Base-by-base conservation (phyloP, 2,329 filamentous ascomycete species). In the Colletotrichum sp. region DNA sequence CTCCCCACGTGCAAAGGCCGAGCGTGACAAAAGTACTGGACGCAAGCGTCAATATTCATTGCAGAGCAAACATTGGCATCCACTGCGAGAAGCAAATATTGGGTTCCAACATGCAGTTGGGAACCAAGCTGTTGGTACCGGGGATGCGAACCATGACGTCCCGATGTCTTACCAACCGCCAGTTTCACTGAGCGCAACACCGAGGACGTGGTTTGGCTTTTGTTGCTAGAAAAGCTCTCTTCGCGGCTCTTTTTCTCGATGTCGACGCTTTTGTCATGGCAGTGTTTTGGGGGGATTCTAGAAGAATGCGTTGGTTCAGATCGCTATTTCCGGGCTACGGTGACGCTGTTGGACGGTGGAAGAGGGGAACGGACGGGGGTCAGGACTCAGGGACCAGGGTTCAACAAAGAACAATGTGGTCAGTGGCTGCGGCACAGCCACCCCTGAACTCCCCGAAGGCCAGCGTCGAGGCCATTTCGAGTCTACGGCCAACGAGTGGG, bases 401-500 rank as follows among this genome's bases (percentile, higher is more conserved):
- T 22, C 0, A 36, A 61, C 28, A 61, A 61, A 60, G 67, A 71
- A 8, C 28, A 48, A 65, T 43, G 69, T 74, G 60, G 34, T 74
- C 71, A 71, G 71, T 22, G 67, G 71, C 71, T 74, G 58, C 48
- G 71, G 66, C 71, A 65, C 71, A 71, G 60, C 66, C 66, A 70
- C 39, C 56, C 56, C 30, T 64, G 65, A 43, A 65, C 30, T 28
- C 64, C 30, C 27, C 32, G 8, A 1, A 30, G 28, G 16, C 22
- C 25, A 22, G 27, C 22, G 16, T 66, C 36, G 18, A 52, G 39
- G 6, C 34, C 39, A 25, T 30, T 52, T 55, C 64, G 64, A 55
- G 64, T 52, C 43, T 55, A 66, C 30, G 28, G 64, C 34, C 15
- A 39, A 39, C 39, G 7, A 48, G 18, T 48, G 39, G 39, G 39